These are phyloP conservation scores for Corymbia maculata DNA, from an alignment of 345 rosid species.

Conservation along the genomic window DNA sequence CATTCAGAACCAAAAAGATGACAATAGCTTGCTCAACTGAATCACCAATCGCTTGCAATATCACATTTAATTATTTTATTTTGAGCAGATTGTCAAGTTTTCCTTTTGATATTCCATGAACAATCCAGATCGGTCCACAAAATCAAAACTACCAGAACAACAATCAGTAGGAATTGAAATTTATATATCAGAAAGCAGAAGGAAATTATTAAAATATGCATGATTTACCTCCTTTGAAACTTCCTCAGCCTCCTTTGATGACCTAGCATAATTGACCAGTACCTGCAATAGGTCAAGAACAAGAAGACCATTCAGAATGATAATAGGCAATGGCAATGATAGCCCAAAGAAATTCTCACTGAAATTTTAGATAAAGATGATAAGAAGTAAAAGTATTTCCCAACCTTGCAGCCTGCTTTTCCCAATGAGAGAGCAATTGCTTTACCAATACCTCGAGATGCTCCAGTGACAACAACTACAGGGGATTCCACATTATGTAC, in stretches of 20 bases:
- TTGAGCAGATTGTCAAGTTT: neutral
- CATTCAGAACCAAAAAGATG: neutral
- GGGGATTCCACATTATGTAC: slow-evolving; percentile 60
- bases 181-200: neutral
- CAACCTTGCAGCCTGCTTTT: slow-evolving; percentile 71
- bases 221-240: slow-evolving; percentile 69
- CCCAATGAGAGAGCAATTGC: slow-evolving; percentile 90
- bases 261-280: slow-evolving; percentile 88
- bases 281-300: slow-evolving; percentile 36
- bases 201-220: neutral
- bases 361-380: neutral
- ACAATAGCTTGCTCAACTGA: neutral
- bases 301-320: neutral
- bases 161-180: neutral
- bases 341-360: neutral
- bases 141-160: neutral
- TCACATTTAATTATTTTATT: neutral
- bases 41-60: neutral
- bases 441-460: slow-evolving; percentile 96
- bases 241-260: slow-evolving; percentile 95
- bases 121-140: neutral
- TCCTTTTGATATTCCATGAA: neutral
- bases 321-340: neutral
- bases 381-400: neutral
- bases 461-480: slow-evolving; percentile 87